A percentile compares a stretch with the other conserved stretches of the same genome.
Conservation (phyloP, 805 yeast species). For the Cyberlindnera sargentensis region DNA sequence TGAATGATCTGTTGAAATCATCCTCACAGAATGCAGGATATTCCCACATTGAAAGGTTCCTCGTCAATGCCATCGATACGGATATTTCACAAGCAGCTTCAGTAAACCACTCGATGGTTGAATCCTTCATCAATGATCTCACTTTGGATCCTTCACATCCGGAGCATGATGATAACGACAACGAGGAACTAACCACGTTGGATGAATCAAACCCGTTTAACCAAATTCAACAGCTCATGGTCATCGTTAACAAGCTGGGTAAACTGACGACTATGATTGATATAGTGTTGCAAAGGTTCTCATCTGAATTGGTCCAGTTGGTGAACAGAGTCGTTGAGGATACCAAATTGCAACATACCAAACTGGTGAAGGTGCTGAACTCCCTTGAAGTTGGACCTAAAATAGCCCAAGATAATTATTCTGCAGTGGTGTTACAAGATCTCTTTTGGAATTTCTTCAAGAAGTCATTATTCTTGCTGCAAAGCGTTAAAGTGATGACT, state of each 20-base stretch:
- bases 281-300: slow-evolving; percentile 45
- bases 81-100: slow-evolving; percentile 47
- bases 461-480: slow-evolving; percentile 55
- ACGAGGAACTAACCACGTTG: slow-evolving; percentile 10
- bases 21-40: slow-evolving; percentile 10
- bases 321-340: slow-evolving; percentile 59
- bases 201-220: slow-evolving; percentile 40
- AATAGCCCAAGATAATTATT: slow-evolving; percentile 33
- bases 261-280: slow-evolving; percentile 53
- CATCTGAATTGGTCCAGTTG: slow-evolving; percentile 57
- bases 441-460: slow-evolving; percentile 66
- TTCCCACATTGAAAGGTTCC: slow-evolving; percentile 44
- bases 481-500: slow-evolving; percentile 58
- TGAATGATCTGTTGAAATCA: slow-evolving; percentile 11
- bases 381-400: slow-evolving; percentile 3
- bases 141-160: slow-evolving; percentile 4
- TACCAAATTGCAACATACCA: slow-evolving; percentile 49
- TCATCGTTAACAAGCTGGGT: slow-evolving; percentile 53
- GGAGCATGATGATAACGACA: slow-evolving; percentile 13
- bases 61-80: slow-evolving; percentile 49
- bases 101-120: slow-evolving; percentile 28
- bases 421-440: slow-evolving; percentile 55
- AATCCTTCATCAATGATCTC: slow-evolving; percentile 28
- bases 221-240: slow-evolving; percentile 46
- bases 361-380: slow-evolving; percentile 27